Conservation (phyloP, 2,329 filamentous ascomycete genomes). For the Alternaria sp. region DNA sequence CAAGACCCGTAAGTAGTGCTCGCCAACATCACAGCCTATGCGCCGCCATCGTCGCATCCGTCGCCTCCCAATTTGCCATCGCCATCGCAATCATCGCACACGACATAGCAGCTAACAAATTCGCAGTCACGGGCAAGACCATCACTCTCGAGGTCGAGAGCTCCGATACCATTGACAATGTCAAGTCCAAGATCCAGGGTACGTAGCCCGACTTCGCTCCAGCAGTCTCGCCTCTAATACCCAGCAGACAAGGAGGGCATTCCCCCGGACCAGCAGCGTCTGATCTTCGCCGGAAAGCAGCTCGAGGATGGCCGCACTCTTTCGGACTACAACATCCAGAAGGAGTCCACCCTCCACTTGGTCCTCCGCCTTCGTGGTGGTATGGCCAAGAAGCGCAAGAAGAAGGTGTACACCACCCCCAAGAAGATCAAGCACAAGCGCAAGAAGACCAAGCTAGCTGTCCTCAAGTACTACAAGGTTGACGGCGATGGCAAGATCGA, state of each 20-base stretch:
- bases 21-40: slow-evolving; percentile 36
- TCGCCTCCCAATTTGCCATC: background rate
- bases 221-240: slow-evolving; percentile 32
- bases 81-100: background rate
- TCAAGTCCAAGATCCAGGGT: slow-evolving; percentile 95
- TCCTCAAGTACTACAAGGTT: slow-evolving; percentile 99
- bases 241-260: slow-evolving; percentile 98
- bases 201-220: slow-evolving; percentile 33
- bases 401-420: slow-evolving; percentile 99
- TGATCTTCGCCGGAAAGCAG: slow-evolving; percentile 99
- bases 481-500: slow-evolving; percentile 99
- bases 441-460: slow-evolving; percentile 99
- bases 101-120: slow-evolving; percentile 23
- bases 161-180: slow-evolving; percentile 99
- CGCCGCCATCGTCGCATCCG: background rate
- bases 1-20: slow-evolving; percentile 77
- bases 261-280: slow-evolving; percentile 97
- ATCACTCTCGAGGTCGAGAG: slow-evolving; percentile 99
- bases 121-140: slow-evolving; percentile 93
- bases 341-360: slow-evolving; percentile 98
- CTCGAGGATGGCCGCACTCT: slow-evolving; percentile 99
- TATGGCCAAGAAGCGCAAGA: slow-evolving; percentile 90
- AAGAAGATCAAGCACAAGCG: slow-evolving; percentile 99
- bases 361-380: slow-evolving; percentile 98
- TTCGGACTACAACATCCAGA: slow-evolving; percentile 99